Evolutionary conservation across 1,284 basidiomycete genomes (phyloP).

Genomic region (Amylostereum areolatum): DNA sequence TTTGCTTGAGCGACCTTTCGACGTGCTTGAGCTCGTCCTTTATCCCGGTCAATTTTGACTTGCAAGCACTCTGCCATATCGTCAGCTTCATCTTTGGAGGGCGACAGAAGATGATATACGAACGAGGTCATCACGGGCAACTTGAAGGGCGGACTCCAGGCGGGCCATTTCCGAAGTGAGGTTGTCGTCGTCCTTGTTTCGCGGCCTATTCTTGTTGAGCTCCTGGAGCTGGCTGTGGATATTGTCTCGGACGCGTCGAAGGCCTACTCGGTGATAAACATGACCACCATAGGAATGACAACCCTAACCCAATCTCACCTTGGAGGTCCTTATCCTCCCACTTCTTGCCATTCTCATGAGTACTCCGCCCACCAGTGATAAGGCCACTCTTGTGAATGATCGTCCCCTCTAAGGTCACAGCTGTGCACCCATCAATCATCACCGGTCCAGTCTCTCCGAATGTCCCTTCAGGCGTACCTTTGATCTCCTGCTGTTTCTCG

Average conservation of each 20-base stretch:
- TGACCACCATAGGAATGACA: neutral
- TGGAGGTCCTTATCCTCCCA: constrained; percentile 95
- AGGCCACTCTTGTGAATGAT: constrained; percentile 96
- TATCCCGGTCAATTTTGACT: constrained; percentile 62
- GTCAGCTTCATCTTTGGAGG: neutral
- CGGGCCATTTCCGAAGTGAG: constrained; percentile 74
- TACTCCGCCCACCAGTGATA: constrained; percentile 91
- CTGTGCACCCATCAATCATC: constrained; percentile 33
- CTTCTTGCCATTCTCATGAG: constrained; percentile 66
- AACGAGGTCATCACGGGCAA: constrained; percentile 83
- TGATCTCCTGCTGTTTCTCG: constrained; percentile 92
- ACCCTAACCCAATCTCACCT: constrained; percentile 35
- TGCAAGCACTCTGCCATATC: constrained; percentile 48
- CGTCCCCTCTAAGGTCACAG: constrained; percentile 95
- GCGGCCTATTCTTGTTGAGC: constrained; percentile 75
- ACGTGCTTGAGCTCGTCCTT: constrained; percentile 78
- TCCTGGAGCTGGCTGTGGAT: constrained; percentile 80
- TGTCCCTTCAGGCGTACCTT: constrained; percentile 51
- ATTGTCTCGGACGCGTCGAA: constrained; percentile 69
- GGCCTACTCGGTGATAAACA: constrained; percentile 35
- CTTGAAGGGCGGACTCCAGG: constrained; percentile 67
- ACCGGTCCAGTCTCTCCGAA: too few species aligned
- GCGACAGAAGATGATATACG: constrained; percentile 15
- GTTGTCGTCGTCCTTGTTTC: constrained; percentile 77
- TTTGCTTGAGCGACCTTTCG: constrained; percentile 63